Evolutionary conservation across 768 basidiomycete species (phyloP), one percentile per base, ranked within the genome.

Genomic region (Tricholoma bakamatsutake): DNA sequence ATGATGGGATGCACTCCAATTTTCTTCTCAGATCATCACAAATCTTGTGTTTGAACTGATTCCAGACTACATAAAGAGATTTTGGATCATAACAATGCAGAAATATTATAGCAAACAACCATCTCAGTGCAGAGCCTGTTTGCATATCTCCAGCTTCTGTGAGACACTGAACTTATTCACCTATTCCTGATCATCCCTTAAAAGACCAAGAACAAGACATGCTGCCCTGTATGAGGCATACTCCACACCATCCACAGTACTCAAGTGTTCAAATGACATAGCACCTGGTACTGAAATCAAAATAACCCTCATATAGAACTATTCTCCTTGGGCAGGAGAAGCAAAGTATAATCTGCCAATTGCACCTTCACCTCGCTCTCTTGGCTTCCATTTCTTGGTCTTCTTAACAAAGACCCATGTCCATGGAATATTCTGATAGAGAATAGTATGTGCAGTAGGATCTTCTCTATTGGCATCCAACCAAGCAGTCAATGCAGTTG

Each of bases 151-250:
- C 42, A 1, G 77, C 80, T 48, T 79, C 77, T 21, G 63, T 7
- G 1, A 76, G 58, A 55, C 76, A 79, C 3, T 62, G 57, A 0
- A n/a, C n/a, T n/a, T n/a, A n/a, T n/a, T n/a, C n/a, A 61, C 9
- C 76, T 76, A 81, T 57, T 82, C 79, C 0, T 64, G 59, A 62
- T 81, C 75, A 69, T 80, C 73, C 12, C 78, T 69, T 0, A 82
- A 65, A 0, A 82, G 68, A 0, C 76, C 77, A 2, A 55, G 54
- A 17, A 72, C 73, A 18, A 69, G 21, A 52, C 79, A 82, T 5
- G 78, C 77, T 35, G 8, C 35, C 35, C 12, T 35, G 35, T 35
- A 35, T 35, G 35, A 35, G 35, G 5, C 12, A 35, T 3, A 35
- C 35, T 35, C 35, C 35, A 35, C 35, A 35, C 12, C 35, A 35